A percentile compares a stretch with the other conserved stretches of the same genome.
Evolutionary conservation across 2,329 filamentous ascomycete genomes (phyloP).

Genomic region (Lecanicillium sp.): DNA sequence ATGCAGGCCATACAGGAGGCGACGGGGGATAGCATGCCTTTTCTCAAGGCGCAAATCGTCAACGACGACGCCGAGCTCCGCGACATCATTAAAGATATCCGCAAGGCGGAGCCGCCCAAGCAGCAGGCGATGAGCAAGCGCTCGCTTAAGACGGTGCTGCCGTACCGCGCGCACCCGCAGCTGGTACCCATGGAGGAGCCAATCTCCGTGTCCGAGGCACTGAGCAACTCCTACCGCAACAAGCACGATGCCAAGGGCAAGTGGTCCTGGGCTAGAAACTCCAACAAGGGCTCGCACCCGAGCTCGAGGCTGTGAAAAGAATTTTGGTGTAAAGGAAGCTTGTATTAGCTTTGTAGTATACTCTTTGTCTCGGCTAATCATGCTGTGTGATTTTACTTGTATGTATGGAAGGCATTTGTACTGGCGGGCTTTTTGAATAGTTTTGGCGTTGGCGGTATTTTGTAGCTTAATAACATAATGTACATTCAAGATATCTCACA

Average conservation of each 20-base stretch:
- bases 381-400: too few species aligned
- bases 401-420: too few species aligned
- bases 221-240: slow-evolving; percentile 15
- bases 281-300: slow-evolving; percentile 16
- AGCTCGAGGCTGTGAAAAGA: slow-evolving; percentile 18
- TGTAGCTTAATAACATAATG: too few species aligned
- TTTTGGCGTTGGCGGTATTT: too few species aligned
- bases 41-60: slow-evolving; percentile 80
- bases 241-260: slow-evolving; percentile 16
- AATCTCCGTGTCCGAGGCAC: slow-evolving; percentile 26
- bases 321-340: not conserved
- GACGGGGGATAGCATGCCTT: slow-evolving; percentile 42
- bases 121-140: slow-evolving; percentile 16
- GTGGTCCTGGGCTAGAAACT: slow-evolving; percentile 17
- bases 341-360: too few species aligned
- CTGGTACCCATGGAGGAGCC: slow-evolving; percentile 27
- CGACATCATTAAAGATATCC: slow-evolving; percentile 58
- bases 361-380: too few species aligned
- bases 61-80: slow-evolving; percentile 65
- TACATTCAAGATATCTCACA: too few species aligned
- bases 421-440: too few species aligned
- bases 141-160: slow-evolving; percentile 22
- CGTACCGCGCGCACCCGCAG: slow-evolving; percentile 26
- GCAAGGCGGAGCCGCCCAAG: slow-evolving; percentile 25
- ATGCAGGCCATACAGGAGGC: slow-evolving; percentile 62